Evolutionary conservation across 306 rosid species (phyloP), one percentile per base, ranked within the genome.

Genomic region (Betula pendula): DNA sequence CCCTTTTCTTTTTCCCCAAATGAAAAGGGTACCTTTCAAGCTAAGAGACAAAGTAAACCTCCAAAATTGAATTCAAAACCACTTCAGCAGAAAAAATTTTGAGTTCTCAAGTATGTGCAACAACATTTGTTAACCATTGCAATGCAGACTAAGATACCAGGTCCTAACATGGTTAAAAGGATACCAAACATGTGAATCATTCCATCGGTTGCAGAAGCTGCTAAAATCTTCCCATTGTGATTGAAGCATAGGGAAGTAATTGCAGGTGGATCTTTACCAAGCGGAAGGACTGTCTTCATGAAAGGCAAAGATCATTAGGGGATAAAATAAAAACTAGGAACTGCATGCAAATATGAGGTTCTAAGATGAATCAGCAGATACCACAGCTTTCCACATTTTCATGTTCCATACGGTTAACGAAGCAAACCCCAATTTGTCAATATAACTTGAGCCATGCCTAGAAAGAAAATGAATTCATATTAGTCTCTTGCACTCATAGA

Each of bases 181-280:
- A 94, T 92, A 94, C 98, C 98, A 79, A 94, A 94, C 93, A 94
- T 90, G 87, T 94, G 97, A 85, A 94, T 94, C 98, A 92, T 92
- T 85, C 98, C 98, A 84, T 94, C 98, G 62, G 87, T 77, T 17
- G 98, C 98, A 71, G 96, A 80, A 45, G 98, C 98, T 29, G 96
- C 98, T 84, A 94, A 87, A 85, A 94, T 88, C 83, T 94, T 94
- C 76, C 98, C 98, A 58, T 94, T 94, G 87, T 94, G 98, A 84
- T 92, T 94, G 89, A 94, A 94, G 85, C 98, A 89, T 42, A 94
- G 75, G 66, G 98, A 94, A 44, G 96, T 94, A 71, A 92, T 94
- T 81, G 98, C 98, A 10, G 98, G 98, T 40, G 97, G 98, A 80
- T 92, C 97, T 87, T 90, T 90, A 80, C 98, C 98, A 79, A 94